Base-by-base conservation (phyloP, 495 filamentous ascomycete species). In the Pyrenula aspistea region DNA sequence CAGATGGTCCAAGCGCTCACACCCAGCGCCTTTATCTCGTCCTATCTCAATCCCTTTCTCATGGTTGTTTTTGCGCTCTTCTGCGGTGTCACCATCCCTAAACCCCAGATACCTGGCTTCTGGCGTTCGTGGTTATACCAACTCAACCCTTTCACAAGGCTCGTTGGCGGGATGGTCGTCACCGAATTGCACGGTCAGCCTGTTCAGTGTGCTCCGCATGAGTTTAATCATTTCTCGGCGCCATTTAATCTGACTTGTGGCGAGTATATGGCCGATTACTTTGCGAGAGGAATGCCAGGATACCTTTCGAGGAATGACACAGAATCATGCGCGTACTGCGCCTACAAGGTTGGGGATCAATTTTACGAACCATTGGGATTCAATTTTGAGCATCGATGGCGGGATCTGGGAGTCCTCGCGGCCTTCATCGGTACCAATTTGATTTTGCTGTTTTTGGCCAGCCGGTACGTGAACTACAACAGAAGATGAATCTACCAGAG, bases 121-220 rank as follows among this genome's bases (percentile, higher is more conserved):
- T 95, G 88, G 84, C 77, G 83, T 12, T 73, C 74, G 0, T 92
- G 88, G 88, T 73, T 94, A 20, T 90, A 92, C 68, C 70, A 90
- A 59, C 80, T 95, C 2, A 84, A 90, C 60, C 90, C 90, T 0
- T 93, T 94, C 68, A 91, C 86, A 1, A 82, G 88, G 2, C 77
- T 95, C 8, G 86, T 96, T 62, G 75, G 81, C 50, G 90, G 88
- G 10, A 87, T 89, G 67, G 78, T 90, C 2, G 81, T 83, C 0
- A 91, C 86, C 1, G 87, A 87, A 55, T 75, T 91, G 3, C 84
- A 88, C 62, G 75, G 73, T 0, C 68, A 80, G n/a, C 65, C 73
- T 0, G 87, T 91, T 0, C 60, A 67, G 10, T 91, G 87, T 64
- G 59, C 63, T 2, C 51, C 62, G 1, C 21, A 53, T 4, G 87